Evolutionary conservation across 306 rosid genomes (phyloP), one percentile per base, ranked within the genome.

Genomic region (Cucumis cinereus): DNA sequence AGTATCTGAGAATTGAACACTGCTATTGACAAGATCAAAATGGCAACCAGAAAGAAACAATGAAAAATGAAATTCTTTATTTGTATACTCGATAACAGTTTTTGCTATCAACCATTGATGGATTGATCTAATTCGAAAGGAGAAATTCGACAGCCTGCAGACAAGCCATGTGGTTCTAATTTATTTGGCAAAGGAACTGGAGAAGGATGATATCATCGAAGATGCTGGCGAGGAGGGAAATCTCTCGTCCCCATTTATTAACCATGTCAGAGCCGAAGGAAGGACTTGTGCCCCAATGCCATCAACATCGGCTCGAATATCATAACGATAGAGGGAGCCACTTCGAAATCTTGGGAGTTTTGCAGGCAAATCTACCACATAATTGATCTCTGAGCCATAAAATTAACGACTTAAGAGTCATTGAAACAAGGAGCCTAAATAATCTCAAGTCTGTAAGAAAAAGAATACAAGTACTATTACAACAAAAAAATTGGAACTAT

Each of bases 401-500:
- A 77, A 82, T 68, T 30, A 50, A 50, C 57, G 58, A 17, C 28
- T 72, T n/a, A 17, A 35, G 26, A 28, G 43, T 26, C 56, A 72
- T 28, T 72, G 45, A 72, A 72, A 72, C 17, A 17, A 47, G 57
- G 7, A 72, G 60, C 59, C 81, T 76, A 59, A 76, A 74, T 58
- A 68, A 80, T 54, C 58, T 17, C 24, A 35, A 61, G 71, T 62
- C 35, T 50, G 74, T 41, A 77, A 77, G 49, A 77, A 61, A 79
- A 53, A 24, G 49, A 68, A 73, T 15, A 73, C 13, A 47, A 68
- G 59, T 6, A n/a, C 53, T 50, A 77, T 76, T 79, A 79, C 59
- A 81, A 61, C 74, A 83, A 83, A 75, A 75, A 69, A 74, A 77
- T 55, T 64, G 50, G 79, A 43, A 80, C 77, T 80, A 58, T 79